phyloP scores from a whole-genome alignment of 805 yeast genomes.

The Cyberlindnera mrakii region DNA sequence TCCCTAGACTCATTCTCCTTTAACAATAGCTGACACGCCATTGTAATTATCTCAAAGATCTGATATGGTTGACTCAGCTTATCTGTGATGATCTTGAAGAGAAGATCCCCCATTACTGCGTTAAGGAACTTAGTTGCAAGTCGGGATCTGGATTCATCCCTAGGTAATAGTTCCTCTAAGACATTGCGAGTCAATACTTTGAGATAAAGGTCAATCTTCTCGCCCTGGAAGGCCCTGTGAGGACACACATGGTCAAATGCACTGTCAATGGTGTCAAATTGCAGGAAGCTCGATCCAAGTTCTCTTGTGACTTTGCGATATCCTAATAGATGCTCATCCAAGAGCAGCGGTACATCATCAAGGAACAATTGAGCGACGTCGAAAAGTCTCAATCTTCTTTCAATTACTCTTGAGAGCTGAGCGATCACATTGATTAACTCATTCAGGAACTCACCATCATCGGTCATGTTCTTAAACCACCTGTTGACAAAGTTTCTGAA shows the following conservation, averaged over 20 bases:
- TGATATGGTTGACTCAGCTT: constrained; percentile 47
- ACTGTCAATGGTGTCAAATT: constrained; percentile 25
- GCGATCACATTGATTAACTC: constrained; percentile 37
- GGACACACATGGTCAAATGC: constrained; percentile 29
- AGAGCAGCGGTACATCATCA: constrained; percentile 38
- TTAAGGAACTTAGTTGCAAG: constrained; percentile 33
- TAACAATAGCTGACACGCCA: constrained; percentile 12
- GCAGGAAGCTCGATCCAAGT: constrained; percentile 27
- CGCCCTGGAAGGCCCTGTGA: constrained; percentile 28
- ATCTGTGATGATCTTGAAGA: constrained; percentile 34
- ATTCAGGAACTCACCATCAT: constrained; percentile 33
- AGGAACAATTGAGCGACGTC: constrained; percentile 33
- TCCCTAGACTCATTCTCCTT: background rate
- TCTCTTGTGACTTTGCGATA: constrained; percentile 24
- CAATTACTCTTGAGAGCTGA: constrained; percentile 34
- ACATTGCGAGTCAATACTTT: constrained; percentile 30
- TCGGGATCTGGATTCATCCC: constrained; percentile 33
- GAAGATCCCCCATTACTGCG: constrained; percentile 36
- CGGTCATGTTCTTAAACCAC: constrained; percentile 39
- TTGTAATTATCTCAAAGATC: constrained; percentile 35
- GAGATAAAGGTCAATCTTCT: constrained; percentile 27
- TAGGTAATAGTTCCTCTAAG: constrained; percentile 32
- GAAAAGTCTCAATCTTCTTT: constrained; percentile 25
- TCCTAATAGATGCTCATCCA: constrained; percentile 32
- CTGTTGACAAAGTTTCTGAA: constrained; percentile 39